phyloP scores from a whole-genome alignment of 2,329 filamentous ascomycete genomes.

The Beauveria pseudobassiana region DNA sequence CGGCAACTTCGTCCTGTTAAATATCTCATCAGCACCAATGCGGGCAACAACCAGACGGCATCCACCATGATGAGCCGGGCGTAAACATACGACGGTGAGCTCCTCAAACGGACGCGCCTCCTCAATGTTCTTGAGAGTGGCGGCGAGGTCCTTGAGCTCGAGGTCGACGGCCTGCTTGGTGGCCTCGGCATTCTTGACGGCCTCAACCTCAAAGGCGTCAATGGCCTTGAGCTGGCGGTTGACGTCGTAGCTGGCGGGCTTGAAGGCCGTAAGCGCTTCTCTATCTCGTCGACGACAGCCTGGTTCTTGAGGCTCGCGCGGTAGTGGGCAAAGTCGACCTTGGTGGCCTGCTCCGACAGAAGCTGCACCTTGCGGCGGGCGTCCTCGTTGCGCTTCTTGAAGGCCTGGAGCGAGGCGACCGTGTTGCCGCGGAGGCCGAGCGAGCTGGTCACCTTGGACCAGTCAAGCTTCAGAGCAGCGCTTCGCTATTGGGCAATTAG shows the following conservation, averaged over 20 bases:
- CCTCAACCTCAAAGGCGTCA: slow-evolving; percentile 94
- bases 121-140: slow-evolving; percentile 96
- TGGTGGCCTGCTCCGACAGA: slow-evolving; percentile 76
- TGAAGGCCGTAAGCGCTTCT: slow-evolving; percentile 87
- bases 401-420: slow-evolving; percentile 80
- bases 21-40: slow-evolving; percentile 14
- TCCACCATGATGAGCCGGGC: background rate
- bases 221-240: slow-evolving; percentile 93
- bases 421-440: slow-evolving; percentile 96
- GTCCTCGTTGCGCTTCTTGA: slow-evolving; percentile 99
- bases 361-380: slow-evolving; percentile 86
- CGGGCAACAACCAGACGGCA: slow-evolving; percentile 15
- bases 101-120: slow-evolving; percentile 92
- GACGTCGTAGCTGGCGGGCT: slow-evolving; percentile 90
- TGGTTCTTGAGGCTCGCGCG: slow-evolving; percentile 90
- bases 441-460: slow-evolving; percentile 87
- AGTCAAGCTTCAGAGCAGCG: slow-evolving; percentile 98
- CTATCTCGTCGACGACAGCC: slow-evolving; percentile 90
- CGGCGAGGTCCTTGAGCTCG: slow-evolving; percentile 87
- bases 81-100: slow-evolving; percentile 81
- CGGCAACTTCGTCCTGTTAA: slow-evolving; percentile 80
- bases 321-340: slow-evolving; percentile 92
- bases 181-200: slow-evolving; percentile 91
- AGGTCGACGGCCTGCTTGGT: slow-evolving; percentile 95
- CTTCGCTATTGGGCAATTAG: slow-evolving; percentile 60